Base-by-base conservation (phyloP, 192 early-diverging fungal genomes). In the Podila horticola region DNA sequence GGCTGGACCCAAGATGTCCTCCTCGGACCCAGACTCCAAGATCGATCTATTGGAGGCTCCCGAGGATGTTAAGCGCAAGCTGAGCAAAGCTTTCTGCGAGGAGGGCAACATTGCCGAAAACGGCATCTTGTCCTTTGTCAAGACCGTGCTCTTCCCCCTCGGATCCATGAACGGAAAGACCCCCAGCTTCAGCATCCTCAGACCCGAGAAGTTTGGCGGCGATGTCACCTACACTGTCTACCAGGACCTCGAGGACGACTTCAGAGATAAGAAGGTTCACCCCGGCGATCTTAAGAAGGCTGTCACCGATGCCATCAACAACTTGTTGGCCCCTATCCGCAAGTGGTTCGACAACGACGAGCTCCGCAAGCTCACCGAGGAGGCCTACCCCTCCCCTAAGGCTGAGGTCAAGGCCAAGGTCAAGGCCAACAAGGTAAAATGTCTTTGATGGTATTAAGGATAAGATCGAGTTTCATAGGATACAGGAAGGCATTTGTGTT, bases 21-120 rank as follows among this genome's bases (percentile, higher is more conserved):
- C 97, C 13, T 98, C 97, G 2, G 98, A 98, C 64, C 93, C 96
- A 6, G 93, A 99, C 72, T 97, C 96, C 58, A 99, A 99, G 89
- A 95, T 99, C 66, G 98, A 99, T 82, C 83, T 99, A 69, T 88
- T 99, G 71, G 98, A 99, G 79, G 86, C 87, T 64, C 85, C 89
- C 48, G 91, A 94, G 81, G 81, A 88, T 22, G 93, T 99, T 33
- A 75, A 87, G 74, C 89, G 90, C 59, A 99, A 99, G 89, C 79
- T 99, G 76, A 92, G 91, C 74, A 95, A 95, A 86, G 96, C 98
- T 52, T 98, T 97, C 85, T 99, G 98, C 84, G 97, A 98, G 83
- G 94, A 95, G 84, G 96, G 97, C 51, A 98, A 97, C 72, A 86
- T 98, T 45, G 85, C 88, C 17, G 91, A 95, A 66, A 99, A 99